Conservation (phyloP, 352 stramenopile species). For the Peronosclerospora sorghi region DNA sequence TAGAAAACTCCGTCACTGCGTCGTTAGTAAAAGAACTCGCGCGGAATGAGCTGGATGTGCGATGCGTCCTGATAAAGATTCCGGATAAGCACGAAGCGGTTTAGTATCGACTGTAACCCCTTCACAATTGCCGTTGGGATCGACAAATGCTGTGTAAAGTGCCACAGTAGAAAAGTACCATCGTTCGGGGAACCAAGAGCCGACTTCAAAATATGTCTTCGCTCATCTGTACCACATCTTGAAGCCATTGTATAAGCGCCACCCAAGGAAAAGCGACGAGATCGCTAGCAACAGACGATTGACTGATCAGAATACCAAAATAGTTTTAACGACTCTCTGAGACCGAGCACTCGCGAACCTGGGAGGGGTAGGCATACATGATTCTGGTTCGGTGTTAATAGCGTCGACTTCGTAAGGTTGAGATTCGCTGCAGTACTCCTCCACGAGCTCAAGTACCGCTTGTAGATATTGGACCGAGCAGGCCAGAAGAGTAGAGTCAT, state of each 20-base stretch:
- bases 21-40: too few relatives aligned
- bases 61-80: neutral
- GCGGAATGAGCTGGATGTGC: too few relatives aligned
- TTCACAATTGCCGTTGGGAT: neutral
- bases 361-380: neutral
- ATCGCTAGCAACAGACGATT: neutral
- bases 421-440: neutral
- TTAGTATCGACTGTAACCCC: neutral
- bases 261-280: neutral
- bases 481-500: too few relatives aligned
- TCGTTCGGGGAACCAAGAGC: neutral
- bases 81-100: neutral
- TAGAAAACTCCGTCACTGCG: neutral
- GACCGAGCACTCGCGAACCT: too few relatives aligned
- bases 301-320: conserved; percentile 1
- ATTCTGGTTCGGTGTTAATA: neutral
- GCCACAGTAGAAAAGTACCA: conserved; percentile 1
- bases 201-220: neutral
- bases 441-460: neutral
- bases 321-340: too few relatives aligned
- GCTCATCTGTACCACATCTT: neutral
- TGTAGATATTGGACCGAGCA: neutral
- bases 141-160: neutral
- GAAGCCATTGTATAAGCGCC: neutral
- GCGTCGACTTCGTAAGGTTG: conserved; percentile 1